These are phyloP conservation scores for Entomortierella parvispora DNA, from an alignment of 192 early-diverging fungal genomes.

Conservation along the genomic window DNA sequence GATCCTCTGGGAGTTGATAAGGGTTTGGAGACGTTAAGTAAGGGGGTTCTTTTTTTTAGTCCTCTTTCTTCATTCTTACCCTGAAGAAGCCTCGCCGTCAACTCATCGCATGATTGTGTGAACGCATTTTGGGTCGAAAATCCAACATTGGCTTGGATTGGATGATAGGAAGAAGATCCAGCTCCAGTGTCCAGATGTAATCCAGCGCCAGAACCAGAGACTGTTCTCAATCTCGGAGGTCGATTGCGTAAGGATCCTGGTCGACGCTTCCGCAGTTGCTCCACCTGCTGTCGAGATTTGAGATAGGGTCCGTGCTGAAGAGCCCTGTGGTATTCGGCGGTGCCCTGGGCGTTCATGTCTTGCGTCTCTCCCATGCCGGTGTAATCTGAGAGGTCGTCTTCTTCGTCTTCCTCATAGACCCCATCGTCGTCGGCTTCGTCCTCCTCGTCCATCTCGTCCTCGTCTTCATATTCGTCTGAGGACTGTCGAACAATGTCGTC, in stretches of 20 bases:
- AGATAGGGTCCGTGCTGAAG: slow-evolving; percentile 30
- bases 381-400: slow-evolving; percentile 27
- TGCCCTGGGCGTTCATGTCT: slow-evolving; percentile 16
- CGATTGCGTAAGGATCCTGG: slow-evolving; percentile 13
- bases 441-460: slow-evolving; percentile 25
- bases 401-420: slow-evolving; percentile 40
- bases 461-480: slow-evolving; percentile 43
- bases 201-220: slow-evolving; percentile 14
- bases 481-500: slow-evolving; percentile 36
- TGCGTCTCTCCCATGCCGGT: slow-evolving; percentile 16
- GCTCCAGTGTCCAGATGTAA: neutral
- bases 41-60: too few relatives aligned
- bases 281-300: slow-evolving; percentile 18
- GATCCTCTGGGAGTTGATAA: neutral
- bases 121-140: slow-evolving; percentile 11
- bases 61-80: too few relatives aligned
- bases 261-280: slow-evolving; percentile 22
- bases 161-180: neutral
- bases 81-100: slow-evolving; percentile 27
- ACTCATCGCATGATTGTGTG: slow-evolving; percentile 17
- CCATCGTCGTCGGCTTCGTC: slow-evolving; percentile 43
- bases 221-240: slow-evolving; percentile 8
- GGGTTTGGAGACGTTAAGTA: neutral
- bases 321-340: slow-evolving; percentile 13
- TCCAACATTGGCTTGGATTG: neutral